Evolutionary conservation across 2,329 filamentous ascomycete species (phyloP), one percentile per base, ranked within the genome.

Genomic region (Nigrograna mackinnonii): DNA sequence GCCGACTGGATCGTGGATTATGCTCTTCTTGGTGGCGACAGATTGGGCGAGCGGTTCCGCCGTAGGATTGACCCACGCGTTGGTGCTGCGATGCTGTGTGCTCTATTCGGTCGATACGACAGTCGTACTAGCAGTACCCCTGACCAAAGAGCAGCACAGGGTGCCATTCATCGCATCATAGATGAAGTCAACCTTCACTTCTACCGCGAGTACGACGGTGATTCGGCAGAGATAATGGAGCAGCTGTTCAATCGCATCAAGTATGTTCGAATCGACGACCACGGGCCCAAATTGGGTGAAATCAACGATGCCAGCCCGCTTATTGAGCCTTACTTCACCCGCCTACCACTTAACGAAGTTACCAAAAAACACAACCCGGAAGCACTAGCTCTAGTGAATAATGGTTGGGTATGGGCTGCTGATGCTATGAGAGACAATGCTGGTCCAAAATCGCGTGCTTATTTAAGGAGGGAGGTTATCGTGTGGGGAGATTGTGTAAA

Each of bases 401-500:
- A 99, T 62, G 94, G 94, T 32, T 99, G 94, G 94, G 91, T 99
- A 6, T 99, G 94, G 94, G 92, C 89, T 44, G 92, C 92, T 5
- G 95, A 97, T 70, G 92, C 94, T 2, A 80, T 97, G 69, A 80
- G 89, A 32, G 94, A 99, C 72, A 94, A 97, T 60, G 94, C 94
- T 21, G 95, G 95, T 0, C 87, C 91, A 0, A 78, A 88, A 35
- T 96, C 92, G 6, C 85, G 86, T 42, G 91, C 92, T n/a, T 99
- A 99, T 62, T 79, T 99, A n/a, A 83, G 90, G 39, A 83, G 94
- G 54, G 91, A 99, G 68, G 90, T 99, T 47, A 97, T 99, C 54
- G 88, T 96, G 21, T 99, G 94, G 94, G 91, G 92, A 12, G 94
- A 99, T 65, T 99, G 95, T 65, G 94, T 97, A 49, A 99, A 99